Evolutionary conservation across 2,329 filamentous ascomycete species (phyloP), one percentile per base, ranked within the genome.

Genomic region (Dactylellina drechsleri): DNA sequence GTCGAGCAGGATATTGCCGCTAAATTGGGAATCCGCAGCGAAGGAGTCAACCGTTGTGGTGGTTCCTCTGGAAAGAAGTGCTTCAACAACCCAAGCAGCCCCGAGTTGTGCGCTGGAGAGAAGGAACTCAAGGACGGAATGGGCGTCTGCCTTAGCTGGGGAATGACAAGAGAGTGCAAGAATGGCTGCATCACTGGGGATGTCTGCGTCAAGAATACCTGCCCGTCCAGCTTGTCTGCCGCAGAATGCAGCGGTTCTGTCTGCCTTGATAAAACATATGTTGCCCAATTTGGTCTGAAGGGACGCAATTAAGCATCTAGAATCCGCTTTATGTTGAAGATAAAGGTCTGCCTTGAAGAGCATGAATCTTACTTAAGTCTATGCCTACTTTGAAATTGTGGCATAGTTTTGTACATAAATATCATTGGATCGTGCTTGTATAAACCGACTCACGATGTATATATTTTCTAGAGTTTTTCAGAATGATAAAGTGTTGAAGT

Each of bases 221-320:
- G 65, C 23, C 65, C 65, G n/a, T 23, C 20, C 13, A 28, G 53
- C 18, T 36, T 67, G 54, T 23, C 16, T 10, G 1, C 12, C 7
- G 54, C 60, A 41, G 65, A 67, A n/a, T 67, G 65, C 54, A 52
- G 26, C 18, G 65, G 65, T 13, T 60, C 59, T 45, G 54, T 67
- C 10, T 67, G 65, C 47, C 50, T 67, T 54, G 43, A 49, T 41
- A 58, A 60, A 31, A 16, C 59, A 56, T 67, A 60, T 23, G 45
- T 60, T 36, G 50, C 28, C 26, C 2, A 60, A 10, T 67, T 60
- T 12, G 65, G 65, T n/a, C 23, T 67, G 43, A 45, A 43, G n/a
- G 31, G 31, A 36, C 31, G 31, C 31, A 7, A 36, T 7, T 36
- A 36, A 36, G 31, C 23, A 23, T 23, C 23, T 4, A 23, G 23